Conservation (phyloP, 768 basidiomycete species). For the Lactifluus rugatus region DNA sequence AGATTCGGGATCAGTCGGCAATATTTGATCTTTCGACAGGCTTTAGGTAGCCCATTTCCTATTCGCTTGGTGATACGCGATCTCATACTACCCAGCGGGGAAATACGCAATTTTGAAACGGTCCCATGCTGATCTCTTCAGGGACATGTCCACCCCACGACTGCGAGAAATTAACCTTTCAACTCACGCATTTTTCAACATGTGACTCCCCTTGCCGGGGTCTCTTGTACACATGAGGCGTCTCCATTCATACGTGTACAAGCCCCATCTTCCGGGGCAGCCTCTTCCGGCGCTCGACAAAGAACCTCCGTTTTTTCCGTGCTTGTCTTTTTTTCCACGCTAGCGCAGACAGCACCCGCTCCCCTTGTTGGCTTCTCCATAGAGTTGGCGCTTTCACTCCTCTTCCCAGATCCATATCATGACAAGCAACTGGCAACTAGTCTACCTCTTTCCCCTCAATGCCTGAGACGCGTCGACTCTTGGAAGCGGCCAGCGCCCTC, state of each 20-base stretch:
- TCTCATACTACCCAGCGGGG: not conserved
- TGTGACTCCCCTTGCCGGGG: conserved; percentile 12
- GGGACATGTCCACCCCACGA: conserved; percentile 5
- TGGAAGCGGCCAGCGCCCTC: conserved; percentile 71
- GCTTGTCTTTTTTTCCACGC: conserved; percentile 9
- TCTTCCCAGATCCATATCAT: conserved; percentile 37
- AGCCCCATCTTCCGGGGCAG: conserved; percentile 11
- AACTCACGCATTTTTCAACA: conserved; percentile 2
- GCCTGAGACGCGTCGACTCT: conserved; percentile 63
- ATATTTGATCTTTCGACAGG: not conserved
- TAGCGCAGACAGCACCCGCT: not conserved
- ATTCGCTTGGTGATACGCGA: not conserved
- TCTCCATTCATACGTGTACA: conserved; percentile 14
- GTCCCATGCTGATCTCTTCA: conserved; percentile 1
- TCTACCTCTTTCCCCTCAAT: conserved; percentile 31
- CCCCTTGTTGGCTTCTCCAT: conserved; percentile 15
- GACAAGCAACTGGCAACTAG: conserved; percentile 35
- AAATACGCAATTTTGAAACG: conserved; percentile 1
- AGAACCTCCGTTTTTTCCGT: conserved; percentile 6
- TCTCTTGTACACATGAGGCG: conserved; percentile 9
- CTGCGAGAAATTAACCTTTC: conserved; percentile 15
- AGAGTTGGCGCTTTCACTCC: conserved; percentile 15
- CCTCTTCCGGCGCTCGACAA: conserved; percentile 11
- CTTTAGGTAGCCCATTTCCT: not conserved
- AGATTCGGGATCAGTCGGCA: not conserved